phyloP scores from a whole-genome alignment of 1,139 yeast genomes.

The Saccharomyces hybrid region DNA sequence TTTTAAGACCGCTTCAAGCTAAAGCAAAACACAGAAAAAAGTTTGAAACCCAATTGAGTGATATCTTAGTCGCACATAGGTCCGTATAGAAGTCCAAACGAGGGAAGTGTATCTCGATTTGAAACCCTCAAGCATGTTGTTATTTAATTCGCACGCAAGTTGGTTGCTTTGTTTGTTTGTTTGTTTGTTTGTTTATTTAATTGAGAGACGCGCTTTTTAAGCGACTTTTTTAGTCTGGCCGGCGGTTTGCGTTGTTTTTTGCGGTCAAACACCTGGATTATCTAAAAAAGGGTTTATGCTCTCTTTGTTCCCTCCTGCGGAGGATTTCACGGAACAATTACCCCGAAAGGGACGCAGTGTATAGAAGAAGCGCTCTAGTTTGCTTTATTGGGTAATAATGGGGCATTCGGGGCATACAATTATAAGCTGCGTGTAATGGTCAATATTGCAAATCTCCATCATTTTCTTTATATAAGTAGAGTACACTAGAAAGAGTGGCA shows the following conservation, averaged over 20 bases:
- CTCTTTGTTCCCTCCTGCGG: not conserved
- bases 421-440: not conserved
- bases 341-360: not conserved
- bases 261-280: not conserved
- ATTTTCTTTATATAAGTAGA: not conserved
- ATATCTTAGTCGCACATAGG: not conserved
- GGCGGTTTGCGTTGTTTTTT: not conserved
- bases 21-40: not conserved
- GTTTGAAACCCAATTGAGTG: not conserved
- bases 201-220: not conserved
- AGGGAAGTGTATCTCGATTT: not conserved
- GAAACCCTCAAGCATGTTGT: not conserved
- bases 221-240: not conserved
- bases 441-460: not conserved
- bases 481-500: not conserved
- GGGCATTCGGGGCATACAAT: not conserved
- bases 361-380: not conserved
- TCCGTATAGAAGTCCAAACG: not conserved
- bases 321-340: not conserved
- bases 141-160: not conserved
- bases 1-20: not conserved
- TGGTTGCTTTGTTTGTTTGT: not conserved
- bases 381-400: conserved; percentile 30
- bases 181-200: not conserved
- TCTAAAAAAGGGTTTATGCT: not conserved